phyloP scores from a whole-genome alignment of 306 rosid species.

The Fragaria iinumae region DNA sequence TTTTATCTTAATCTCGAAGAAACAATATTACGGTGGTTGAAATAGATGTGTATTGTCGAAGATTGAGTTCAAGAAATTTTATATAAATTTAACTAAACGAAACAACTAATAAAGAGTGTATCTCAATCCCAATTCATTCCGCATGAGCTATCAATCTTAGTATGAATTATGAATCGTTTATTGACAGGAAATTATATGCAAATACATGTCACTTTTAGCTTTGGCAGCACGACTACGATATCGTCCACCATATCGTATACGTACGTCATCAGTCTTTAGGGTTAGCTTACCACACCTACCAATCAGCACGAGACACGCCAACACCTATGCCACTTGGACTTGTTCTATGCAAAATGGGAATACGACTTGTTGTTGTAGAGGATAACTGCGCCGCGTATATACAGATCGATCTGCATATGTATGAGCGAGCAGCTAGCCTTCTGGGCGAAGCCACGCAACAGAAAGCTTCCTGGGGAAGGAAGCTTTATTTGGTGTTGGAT shows the following conservation, averaged over 20 bases:
- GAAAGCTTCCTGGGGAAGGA: conserved; percentile 40
- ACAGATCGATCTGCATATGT: background rate
- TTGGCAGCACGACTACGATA: conserved; percentile 10
- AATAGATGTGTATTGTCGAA: too few species aligned
- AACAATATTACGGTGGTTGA: background rate
- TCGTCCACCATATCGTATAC: background rate
- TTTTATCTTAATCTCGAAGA: background rate
- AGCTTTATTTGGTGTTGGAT: conserved; percentile 28
- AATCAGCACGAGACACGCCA: background rate
- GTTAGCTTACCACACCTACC: background rate
- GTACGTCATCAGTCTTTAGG: too few species aligned
- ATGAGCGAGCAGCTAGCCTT: conserved; percentile 21
- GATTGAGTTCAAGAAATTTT: too few species aligned
- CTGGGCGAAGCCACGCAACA: conserved; percentile 56
- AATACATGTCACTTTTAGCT: conserved; percentile 9
- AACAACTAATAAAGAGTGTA: background rate
- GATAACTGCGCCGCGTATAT: conserved; percentile 8
- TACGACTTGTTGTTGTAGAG: conserved; percentile 9
- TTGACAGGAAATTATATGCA: background rate
- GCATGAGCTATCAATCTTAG: background rate
- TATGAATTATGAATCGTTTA: background rate
- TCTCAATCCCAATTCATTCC: background rate
- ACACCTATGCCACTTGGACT: background rate
- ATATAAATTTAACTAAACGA: background rate
- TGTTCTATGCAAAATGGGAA: background rate